Base-by-base conservation (phyloP, 2,329 filamentous ascomycete species). In the Aureobasidium sp. region DNA sequence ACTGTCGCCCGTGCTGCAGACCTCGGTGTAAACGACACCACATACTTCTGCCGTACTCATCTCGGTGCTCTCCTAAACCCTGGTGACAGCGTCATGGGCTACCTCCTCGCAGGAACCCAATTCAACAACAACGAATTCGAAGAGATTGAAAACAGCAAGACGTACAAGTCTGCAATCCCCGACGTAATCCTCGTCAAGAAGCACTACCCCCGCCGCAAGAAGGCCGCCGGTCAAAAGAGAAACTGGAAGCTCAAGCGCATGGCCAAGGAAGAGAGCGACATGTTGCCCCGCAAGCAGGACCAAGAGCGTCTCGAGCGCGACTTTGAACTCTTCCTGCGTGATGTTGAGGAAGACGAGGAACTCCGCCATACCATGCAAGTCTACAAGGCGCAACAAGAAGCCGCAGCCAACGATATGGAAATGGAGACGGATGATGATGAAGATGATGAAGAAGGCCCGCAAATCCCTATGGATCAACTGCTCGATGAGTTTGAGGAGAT, bases 141-240 rank as follows among this genome's bases (percentile, higher is more conserved):
- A 67, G 88, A 86, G 5, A 81, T 96, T 35, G 91, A 96, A 74
- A 75, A 82, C 54, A 90, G 86, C 57, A 84, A 84, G 72, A 84
- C 86, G 54, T 93, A 95, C 75, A 79, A 84, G 2, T 87, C 85
- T 3, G 85, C 81, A 3, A 89, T 99, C 60, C 94, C 94, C 0
- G 94, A 99, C 69, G 94, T 97, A 0, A 77, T 99, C 7, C 81
- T 99, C 3, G 90, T 99, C 73, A 97, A 95, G 90, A 99, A 99
- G 75, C 86, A 90, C 81, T 99, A 95, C 76, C 85, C 88, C 61
- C 85, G 89, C 67, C 88, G 88, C 75, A 86, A 88, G 79, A 95
- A 93, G 83, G 61, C 61, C 15, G 61, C 50, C 25, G 63, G 63
- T 8, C 37, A 49, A 64, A 73, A 71, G 72, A 86, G 95, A 67